These are phyloP conservation scores for Colletotrichum tofieldiae DNA, from an alignment of 2,329 filamentous ascomycete species.

Conservation along the genomic window DNA sequence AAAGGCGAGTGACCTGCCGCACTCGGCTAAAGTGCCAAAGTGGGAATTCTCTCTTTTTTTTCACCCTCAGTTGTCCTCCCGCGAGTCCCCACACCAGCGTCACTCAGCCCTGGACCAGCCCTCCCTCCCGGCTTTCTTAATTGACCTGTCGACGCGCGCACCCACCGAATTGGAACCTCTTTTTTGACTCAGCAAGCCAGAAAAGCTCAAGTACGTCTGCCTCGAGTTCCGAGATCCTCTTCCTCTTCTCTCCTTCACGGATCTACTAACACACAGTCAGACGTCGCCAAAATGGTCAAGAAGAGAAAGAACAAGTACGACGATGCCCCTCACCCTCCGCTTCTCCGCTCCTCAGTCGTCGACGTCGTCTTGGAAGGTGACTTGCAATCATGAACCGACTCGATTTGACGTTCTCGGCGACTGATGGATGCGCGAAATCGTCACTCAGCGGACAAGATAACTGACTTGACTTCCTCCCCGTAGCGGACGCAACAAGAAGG, in stretches of 20 bases:
- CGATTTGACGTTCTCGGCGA: constrained; percentile 16
- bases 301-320: constrained; percentile 80
- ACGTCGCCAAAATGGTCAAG: constrained; percentile 79
- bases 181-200: constrained; percentile 42
- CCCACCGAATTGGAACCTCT: constrained; percentile 24
- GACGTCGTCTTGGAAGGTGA: background rate
- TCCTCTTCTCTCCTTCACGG: constrained; percentile 43
- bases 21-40: constrained; percentile 14
- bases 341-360: background rate
- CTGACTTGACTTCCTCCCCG: constrained; percentile 47
- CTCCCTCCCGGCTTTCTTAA: constrained; percentile 7
- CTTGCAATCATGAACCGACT: background rate
- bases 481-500: constrained; percentile 99
- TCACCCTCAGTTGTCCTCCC: background rate
- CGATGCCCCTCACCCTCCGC: constrained; percentile 31
- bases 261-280: constrained; percentile 54
- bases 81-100: constrained; percentile 2
- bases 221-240: constrained; percentile 6
- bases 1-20: background rate
- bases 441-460: background rate
- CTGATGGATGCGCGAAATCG: background rate
- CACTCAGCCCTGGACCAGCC: constrained; percentile 29
- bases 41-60: background rate
- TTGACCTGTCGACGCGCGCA: constrained; percentile 1
- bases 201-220: constrained; percentile 45